phyloP scores from a whole-genome alignment of 345 rosid genomes.

The Brassica carinata region DNA sequence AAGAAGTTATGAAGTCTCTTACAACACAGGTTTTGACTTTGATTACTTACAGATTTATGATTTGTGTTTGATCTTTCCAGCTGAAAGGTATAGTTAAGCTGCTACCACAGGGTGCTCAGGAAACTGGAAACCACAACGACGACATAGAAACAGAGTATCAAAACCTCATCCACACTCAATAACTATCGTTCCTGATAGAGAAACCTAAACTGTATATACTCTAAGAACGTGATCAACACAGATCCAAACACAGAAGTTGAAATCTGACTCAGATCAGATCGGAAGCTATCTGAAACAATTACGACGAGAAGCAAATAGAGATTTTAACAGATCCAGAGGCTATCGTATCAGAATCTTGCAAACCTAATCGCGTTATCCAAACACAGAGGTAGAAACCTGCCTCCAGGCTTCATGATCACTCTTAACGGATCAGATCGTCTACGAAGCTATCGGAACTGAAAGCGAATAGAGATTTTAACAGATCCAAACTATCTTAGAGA shows the following conservation, averaged over 20 bases:
- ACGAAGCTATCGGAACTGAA: background rate
- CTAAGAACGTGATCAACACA: background rate
- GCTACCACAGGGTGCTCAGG: constrained; percentile 70
- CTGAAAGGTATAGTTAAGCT: constrained; percentile 87
- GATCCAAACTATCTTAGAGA: constrained; percentile 10
- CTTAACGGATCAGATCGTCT: no score
- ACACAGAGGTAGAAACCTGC: no score
- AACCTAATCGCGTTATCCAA: no score
- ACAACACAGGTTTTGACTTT: constrained; percentile 72
- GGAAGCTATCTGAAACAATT: background rate
- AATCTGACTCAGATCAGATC: background rate
- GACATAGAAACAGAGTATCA: background rate
- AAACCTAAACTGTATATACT: background rate
- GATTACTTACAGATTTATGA: background rate
- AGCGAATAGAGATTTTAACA: background rate
- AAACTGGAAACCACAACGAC: constrained; percentile 32
- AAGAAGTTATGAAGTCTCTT: constrained; percentile 93
- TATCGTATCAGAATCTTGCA: background rate
- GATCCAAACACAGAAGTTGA: constrained; percentile 16
- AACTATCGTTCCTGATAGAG: background rate
- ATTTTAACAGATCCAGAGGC: constrained; percentile 19
- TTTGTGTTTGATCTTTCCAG: constrained; percentile 39
- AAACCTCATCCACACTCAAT: background rate
- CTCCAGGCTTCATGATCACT: no score
- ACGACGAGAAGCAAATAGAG: background rate